These are phyloP conservation scores for Paraglomus brasilianum DNA, from an alignment of 192 early-diverging fungal species.

Conservation along the genomic window DNA sequence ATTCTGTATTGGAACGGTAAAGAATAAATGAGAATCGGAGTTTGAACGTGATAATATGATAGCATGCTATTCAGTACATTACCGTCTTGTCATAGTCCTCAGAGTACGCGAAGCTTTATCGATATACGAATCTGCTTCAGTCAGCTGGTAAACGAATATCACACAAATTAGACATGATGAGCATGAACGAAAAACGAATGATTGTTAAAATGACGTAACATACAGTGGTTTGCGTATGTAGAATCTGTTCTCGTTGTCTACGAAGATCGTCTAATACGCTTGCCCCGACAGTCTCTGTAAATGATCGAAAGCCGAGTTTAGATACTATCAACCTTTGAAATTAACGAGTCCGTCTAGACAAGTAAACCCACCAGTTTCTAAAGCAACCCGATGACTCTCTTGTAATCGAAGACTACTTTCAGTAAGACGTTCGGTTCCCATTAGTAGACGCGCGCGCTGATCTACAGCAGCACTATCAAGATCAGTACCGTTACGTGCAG, in stretches of 20 bases:
- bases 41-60: not conserved
- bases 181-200: not conserved
- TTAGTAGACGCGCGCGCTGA: slow-evolving; percentile 75
- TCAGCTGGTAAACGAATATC: slow-evolving; percentile 48
- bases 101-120: slow-evolving; percentile 64
- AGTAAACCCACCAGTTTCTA: slow-evolving; percentile 71
- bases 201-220: slow-evolving; percentile 28
- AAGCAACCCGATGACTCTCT: slow-evolving; percentile 82
- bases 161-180: slow-evolving; percentile 17
- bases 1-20: slow-evolving; percentile 51
- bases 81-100: slow-evolving; percentile 76
- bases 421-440: slow-evolving; percentile 83
- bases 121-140: slow-evolving; percentile 74
- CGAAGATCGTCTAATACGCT: slow-evolving; percentile 79
- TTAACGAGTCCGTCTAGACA: not conserved
- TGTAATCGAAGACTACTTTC: slow-evolving; percentile 78
- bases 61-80: slow-evolving; percentile 26
- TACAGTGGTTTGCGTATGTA: slow-evolving; percentile 81
- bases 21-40: slow-evolving; percentile 2
- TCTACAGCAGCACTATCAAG: slow-evolving; percentile 65
- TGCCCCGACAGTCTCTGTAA: slow-evolving; percentile 75
- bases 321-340: not conserved
- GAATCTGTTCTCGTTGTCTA: slow-evolving; percentile 88
- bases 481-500: slow-evolving; percentile 46
- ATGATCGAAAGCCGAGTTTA: not conserved